Percentiles rank a stretch among this genome's conserved stretches.
Conservation (phyloP, 2,329 filamentous ascomycete species). For the Stachybotrys elegans region DNA sequence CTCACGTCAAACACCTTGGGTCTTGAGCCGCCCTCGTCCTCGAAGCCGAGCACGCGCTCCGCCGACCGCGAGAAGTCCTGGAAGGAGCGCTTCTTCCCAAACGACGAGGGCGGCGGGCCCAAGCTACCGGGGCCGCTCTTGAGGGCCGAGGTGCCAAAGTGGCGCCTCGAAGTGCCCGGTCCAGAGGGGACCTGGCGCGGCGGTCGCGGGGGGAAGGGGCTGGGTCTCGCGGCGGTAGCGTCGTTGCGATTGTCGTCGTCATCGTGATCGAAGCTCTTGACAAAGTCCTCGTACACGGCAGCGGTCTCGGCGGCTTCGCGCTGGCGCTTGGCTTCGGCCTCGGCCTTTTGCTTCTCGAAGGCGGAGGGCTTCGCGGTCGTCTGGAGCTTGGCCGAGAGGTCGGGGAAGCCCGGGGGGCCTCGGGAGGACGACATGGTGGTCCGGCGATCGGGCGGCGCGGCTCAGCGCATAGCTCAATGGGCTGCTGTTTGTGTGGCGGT, state of each 20-base stretch:
- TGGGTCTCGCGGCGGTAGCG: constrained; percentile 7
- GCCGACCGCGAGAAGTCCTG: constrained; percentile 32
- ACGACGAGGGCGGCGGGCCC: constrained; percentile 45
- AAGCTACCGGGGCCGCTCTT: constrained; percentile 61
- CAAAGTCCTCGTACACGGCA: constrained; percentile 80
- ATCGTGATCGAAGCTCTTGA: constrained; percentile 70
- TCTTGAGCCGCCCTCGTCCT: constrained; percentile 38
- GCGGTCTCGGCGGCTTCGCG: constrained; percentile 84
- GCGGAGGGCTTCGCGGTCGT: constrained; percentile 78
- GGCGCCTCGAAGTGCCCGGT: constrained; percentile 45
- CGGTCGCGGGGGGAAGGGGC: constrained; percentile 14
- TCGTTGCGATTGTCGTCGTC: constrained; percentile 49
- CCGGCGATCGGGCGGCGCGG: not conserved
- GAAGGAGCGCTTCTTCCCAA: constrained; percentile 50
- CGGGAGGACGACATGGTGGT: constrained; percentile 42
- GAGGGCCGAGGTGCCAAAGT: constrained; percentile 54
- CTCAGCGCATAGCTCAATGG: not conserved
- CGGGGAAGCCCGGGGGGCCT: constrained; percentile 56
- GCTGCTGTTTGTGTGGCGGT: not conserved
- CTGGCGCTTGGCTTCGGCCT: constrained; percentile 81
- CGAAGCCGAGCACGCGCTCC: constrained; percentile 29
- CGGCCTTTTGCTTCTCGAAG: constrained; percentile 83
- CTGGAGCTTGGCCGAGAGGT: constrained; percentile 71
- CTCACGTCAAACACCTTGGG: constrained; percentile 69
- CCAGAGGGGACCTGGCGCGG: constrained; percentile 17